Conservation (phyloP, 148 eudicot genomes). For the Fagopyrum esculentum region DNA sequence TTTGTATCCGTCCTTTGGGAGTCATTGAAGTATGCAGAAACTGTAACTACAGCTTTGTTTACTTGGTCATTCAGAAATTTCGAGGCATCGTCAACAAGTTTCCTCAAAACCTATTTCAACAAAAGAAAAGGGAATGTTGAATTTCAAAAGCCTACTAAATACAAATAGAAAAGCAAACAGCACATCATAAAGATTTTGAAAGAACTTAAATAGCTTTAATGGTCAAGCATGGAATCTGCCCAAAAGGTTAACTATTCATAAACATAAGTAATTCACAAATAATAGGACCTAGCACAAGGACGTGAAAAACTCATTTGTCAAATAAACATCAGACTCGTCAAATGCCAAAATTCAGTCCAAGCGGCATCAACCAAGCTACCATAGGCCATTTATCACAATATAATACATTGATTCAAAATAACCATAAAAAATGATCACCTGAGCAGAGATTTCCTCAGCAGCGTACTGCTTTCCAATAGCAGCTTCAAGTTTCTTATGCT, state of each 20-base stretch:
- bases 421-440: constrained; percentile 30
- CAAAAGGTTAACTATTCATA: not conserved
- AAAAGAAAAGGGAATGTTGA: not conserved
- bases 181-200: not conserved
- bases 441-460: constrained; percentile 95
- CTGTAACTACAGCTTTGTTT: constrained; percentile 87
- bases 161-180: too few species aligned
- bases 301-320: not conserved
- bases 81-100: constrained; percentile 96
- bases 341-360: not conserved
- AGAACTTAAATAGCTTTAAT: too few species aligned
- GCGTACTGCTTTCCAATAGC: constrained; percentile 91
- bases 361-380: not conserved
- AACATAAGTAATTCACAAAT: not conserved
- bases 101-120: constrained; percentile 63
- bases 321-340: not conserved
- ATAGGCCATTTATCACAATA: not conserved
- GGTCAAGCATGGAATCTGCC: not conserved
- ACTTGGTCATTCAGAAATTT: constrained; percentile 89
- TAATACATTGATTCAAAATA: not conserved
- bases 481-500: constrained; percentile 10
- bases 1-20: constrained; percentile 97
- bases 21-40: constrained; percentile 95
- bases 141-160: not conserved
- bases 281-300: not conserved